A percentile compares a stretch with the other conserved stretches of the same genome.
Evolutionary conservation across 345 rosid species (phyloP).

Genomic region (Kandelia obovata): DNA sequence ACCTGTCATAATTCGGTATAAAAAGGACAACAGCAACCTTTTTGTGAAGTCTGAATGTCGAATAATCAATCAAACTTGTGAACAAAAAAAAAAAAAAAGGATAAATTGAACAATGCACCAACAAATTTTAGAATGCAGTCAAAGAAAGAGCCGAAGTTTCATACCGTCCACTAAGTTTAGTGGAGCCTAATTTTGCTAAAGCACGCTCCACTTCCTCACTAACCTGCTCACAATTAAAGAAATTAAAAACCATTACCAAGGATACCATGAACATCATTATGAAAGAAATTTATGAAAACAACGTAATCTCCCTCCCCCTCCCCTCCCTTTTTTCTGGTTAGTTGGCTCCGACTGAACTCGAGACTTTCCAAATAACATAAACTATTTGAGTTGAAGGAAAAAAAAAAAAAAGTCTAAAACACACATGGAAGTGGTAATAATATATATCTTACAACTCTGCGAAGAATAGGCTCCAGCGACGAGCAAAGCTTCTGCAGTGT

Average conservation of each 20-base stretch:
- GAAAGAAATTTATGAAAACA: too few species aligned
- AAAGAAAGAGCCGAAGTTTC: background rate
- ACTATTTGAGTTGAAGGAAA: background rate
- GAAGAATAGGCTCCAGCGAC: slow-evolving; percentile 33
- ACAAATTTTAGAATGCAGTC: background rate
- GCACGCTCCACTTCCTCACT: slow-evolving; percentile 42
- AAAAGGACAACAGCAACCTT: too few species aligned
- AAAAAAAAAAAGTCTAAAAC: background rate
- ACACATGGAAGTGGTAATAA: background rate
- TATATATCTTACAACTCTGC: slow-evolving; percentile 25
- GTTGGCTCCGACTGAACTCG: too few species aligned
- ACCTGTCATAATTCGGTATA: slow-evolving; percentile 9
- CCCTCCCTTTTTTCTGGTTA: too few species aligned
- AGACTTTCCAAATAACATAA: too few species aligned
- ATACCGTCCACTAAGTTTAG: slow-evolving; percentile 24
- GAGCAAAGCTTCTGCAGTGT: slow-evolving; percentile 36
- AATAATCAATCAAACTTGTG: too few species aligned
- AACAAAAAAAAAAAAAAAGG: too few species aligned
- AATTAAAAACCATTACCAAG: background rate
- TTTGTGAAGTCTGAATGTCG: too few species aligned
- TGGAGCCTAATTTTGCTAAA: slow-evolving; percentile 29
- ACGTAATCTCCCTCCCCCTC: too few species aligned
- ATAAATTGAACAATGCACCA: background rate
- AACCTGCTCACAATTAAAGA: slow-evolving; percentile 18
- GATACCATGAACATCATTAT: background rate